Conservation (phyloP, 1,139 yeast genomes). For the Meyerozyma guilliermondii region DNA sequence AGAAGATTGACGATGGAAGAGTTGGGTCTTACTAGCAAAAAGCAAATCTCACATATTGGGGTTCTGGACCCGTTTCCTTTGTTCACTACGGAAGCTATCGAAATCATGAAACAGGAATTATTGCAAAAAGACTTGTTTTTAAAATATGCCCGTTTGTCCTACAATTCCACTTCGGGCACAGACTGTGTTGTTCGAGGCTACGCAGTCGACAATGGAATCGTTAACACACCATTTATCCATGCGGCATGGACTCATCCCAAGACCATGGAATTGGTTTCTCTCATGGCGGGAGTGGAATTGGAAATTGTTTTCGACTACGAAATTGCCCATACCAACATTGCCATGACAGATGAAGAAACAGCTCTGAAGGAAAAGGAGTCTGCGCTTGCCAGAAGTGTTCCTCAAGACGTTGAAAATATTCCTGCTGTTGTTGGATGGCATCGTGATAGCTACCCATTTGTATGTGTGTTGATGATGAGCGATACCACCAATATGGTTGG, state of each 20-base stretch:
- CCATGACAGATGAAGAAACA: conserved; percentile 30
- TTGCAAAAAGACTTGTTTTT: conserved; percentile 39
- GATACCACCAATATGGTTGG: conserved; percentile 55
- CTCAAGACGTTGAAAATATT: conserved; percentile 27
- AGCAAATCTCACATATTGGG: conserved; percentile 45
- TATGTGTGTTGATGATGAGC: conserved; percentile 58
- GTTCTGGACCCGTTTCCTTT: conserved; percentile 55
- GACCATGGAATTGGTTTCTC: conserved; percentile 43
- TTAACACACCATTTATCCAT: conserved; percentile 38
- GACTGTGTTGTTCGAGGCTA: conserved; percentile 47
- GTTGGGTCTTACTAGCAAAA: conserved; percentile 30
- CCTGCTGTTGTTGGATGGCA: conserved; percentile 60
- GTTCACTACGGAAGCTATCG: conserved; percentile 52
- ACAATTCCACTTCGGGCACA: conserved; percentile 40
- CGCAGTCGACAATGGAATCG: conserved; percentile 26
- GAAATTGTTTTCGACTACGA: conserved; percentile 51
- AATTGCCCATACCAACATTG: conserved; percentile 46
- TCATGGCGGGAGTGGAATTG: conserved; percentile 53
- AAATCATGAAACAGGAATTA: conserved; percentile 50
- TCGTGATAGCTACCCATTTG: conserved; percentile 54
- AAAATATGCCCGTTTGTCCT: conserved; percentile 37
- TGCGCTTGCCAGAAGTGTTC: conserved; percentile 9
- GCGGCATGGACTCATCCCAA: conserved; percentile 56
- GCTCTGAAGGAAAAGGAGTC: conserved; percentile 16
- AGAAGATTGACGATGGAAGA: conserved; percentile 45